Evolutionary conservation across 306 rosid species (phyloP).

Genomic region (Quillaja saponaria): DNA sequence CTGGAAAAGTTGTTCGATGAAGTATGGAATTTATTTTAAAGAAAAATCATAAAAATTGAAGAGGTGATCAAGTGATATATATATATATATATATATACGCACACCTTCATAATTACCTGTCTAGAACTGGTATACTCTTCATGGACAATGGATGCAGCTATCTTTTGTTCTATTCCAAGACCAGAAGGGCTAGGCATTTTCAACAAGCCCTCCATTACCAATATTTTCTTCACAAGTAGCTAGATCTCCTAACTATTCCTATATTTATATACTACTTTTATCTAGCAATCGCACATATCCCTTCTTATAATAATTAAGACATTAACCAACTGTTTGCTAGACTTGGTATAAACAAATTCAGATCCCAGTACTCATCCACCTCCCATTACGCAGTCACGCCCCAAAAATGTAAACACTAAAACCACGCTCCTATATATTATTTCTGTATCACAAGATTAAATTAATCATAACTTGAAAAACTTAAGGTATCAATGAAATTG

Average conservation of each 20-base stretch:
- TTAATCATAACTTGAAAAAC: conserved; percentile 30
- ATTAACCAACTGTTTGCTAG: conserved; percentile 34
- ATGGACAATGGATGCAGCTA: conserved; percentile 31
- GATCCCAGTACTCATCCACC: conserved; percentile 32
- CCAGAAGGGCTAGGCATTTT: conserved; percentile 37
- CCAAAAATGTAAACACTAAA: conserved; percentile 60
- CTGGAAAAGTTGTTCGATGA: neutral
- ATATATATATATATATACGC: too few relatives aligned
- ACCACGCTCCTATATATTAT: conserved; percentile 25
- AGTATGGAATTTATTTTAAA: too few relatives aligned
- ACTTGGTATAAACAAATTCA: conserved; percentile 31
- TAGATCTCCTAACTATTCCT: conserved; percentile 1
- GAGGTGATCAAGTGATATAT: too few relatives aligned
- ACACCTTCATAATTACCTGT: too few relatives aligned
- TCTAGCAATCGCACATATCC: conserved; percentile 1
- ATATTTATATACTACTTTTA: conserved; percentile 11
- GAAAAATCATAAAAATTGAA: neutral
- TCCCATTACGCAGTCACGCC: conserved; percentile 39
- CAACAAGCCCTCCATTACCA: conserved; percentile 20
- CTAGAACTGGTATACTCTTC: conserved; percentile 19
- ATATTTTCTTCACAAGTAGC: conserved; percentile 18
- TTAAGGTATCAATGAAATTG: conserved; percentile 29
- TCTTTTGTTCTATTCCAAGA: conserved; percentile 32
- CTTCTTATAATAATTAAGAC: conserved; percentile 23
- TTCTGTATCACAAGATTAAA: conserved; percentile 10